These are phyloP conservation scores for Leptographium galeiforme DNA, from an alignment of 2,329 filamentous ascomycete genomes.

Conservation along the genomic window DNA sequence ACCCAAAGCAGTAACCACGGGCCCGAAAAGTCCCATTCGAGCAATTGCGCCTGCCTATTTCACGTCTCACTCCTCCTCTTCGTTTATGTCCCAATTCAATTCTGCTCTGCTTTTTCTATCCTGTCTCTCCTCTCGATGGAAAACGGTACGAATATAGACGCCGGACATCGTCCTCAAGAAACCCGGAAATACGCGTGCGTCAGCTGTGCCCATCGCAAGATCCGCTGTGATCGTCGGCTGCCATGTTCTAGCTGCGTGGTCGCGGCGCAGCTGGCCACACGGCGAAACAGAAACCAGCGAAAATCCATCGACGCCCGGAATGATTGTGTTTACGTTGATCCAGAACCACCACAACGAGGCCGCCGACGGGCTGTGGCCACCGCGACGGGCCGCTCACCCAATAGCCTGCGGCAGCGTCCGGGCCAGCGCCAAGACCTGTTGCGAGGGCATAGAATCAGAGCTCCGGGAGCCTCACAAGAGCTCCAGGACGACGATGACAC, in stretches of 20 bases:
- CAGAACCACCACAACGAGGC: constrained; percentile 7
- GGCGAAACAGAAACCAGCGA: background rate
- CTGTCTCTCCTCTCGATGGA: too few species aligned
- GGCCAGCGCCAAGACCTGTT: constrained; percentile 17
- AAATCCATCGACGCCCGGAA: too few species aligned
- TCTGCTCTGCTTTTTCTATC: background rate
- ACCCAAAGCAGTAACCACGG: constrained; percentile 1
- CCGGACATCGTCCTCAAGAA: background rate
- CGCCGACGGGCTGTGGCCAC: constrained; percentile 7
- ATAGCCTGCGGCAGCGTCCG: constrained; percentile 15
- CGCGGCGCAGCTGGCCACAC: constrained; percentile 3
- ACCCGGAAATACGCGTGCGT: constrained; percentile 7
- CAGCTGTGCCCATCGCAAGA: constrained; percentile 10
- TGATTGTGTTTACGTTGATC: constrained; percentile 14
- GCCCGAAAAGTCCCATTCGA: background rate
- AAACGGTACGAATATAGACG: background rate
- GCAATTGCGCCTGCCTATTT: background rate
- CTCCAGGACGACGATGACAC: background rate
- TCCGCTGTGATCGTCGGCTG: constrained; percentile 10
- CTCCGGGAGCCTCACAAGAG: background rate
- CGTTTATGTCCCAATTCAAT: background rate
- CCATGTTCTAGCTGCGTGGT: constrained; percentile 10
- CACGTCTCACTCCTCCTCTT: background rate
- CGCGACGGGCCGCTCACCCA: constrained; percentile 14
- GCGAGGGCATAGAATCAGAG: constrained; percentile 15